phyloP scores from a whole-genome alignment of 352 stramenopile species.

The Albugo candida region DNA sequence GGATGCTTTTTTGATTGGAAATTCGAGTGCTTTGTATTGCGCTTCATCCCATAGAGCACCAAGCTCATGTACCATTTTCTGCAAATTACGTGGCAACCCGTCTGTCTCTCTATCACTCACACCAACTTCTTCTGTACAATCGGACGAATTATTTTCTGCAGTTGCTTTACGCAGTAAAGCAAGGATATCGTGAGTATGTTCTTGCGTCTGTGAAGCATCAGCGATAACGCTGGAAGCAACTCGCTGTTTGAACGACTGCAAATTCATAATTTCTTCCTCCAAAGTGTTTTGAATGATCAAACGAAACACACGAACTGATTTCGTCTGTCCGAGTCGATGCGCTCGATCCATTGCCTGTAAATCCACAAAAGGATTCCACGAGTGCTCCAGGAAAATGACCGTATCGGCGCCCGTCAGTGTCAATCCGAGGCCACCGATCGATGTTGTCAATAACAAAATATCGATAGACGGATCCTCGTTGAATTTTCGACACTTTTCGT shows the following conservation, averaged over 20 bases:
- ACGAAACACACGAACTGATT: constrained; percentile 54
- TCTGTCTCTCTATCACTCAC: not conserved
- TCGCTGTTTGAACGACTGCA: constrained; percentile 60
- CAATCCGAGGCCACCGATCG: constrained; percentile 88
- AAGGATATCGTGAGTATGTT: constrained; percentile 12
- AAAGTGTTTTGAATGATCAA: constrained; percentile 53
- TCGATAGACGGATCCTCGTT: constrained; percentile 84
- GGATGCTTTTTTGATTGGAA: constrained; percentile 12
- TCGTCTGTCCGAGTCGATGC: constrained; percentile 56
- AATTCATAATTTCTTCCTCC: constrained; percentile 61
- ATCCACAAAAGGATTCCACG: constrained; percentile 96
- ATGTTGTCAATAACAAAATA: constrained; percentile 91
- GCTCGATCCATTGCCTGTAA: constrained; percentile 82
- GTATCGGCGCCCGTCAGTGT: constrained; percentile 93
- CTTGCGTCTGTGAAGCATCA: constrained; percentile 39
- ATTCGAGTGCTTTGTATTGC: constrained; percentile 55
- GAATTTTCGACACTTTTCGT: constrained; percentile 77
- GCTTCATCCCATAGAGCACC: constrained; percentile 66
- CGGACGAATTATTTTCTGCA: not conserved
- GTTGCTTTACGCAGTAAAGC: not conserved
- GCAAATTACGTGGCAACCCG: constrained; percentile 1
- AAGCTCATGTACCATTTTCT: constrained; percentile 35
- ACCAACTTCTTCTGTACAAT: not conserved
- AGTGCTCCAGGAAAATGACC: constrained; percentile 95
- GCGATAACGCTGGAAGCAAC: constrained; percentile 45